phyloP scores from a whole-genome alignment of 805 yeast genomes.

The Candida cerambycidarum region DNA sequence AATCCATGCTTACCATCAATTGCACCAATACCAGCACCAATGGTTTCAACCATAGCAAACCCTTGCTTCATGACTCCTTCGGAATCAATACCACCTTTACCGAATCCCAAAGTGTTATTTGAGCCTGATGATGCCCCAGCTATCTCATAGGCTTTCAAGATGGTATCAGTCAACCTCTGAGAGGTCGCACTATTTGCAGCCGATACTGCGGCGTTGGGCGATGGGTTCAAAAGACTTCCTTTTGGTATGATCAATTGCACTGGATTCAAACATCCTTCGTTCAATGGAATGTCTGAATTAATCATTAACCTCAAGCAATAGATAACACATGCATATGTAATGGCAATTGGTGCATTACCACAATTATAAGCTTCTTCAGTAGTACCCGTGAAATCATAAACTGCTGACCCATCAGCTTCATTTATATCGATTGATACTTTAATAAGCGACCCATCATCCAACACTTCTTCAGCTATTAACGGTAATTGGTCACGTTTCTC shows the following conservation, averaged over 20 bases:
- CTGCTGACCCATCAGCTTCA: constrained; percentile 16
- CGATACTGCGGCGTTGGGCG: constrained; percentile 22
- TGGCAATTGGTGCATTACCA: constrained; percentile 26
- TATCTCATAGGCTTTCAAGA: constrained; percentile 22
- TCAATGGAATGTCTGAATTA: constrained; percentile 23
- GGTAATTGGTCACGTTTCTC: constrained; percentile 33
- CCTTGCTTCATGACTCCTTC: constrained; percentile 17
- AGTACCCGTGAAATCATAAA: constrained; percentile 24
- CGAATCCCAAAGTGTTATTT: constrained; percentile 14
- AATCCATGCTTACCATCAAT: constrained; percentile 12
- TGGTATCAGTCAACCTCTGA: constrained; percentile 23
- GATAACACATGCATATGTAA: constrained; percentile 23
- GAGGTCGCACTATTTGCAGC: constrained; percentile 25
- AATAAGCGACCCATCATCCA: constrained; percentile 24
- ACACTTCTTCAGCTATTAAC: constrained; percentile 17
- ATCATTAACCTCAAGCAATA: constrained; percentile 24
- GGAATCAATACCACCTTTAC: constrained; percentile 15
- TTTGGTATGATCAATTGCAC: constrained; percentile 18
- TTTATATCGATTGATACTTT: constrained; percentile 16
- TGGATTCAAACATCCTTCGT: constrained; percentile 25
- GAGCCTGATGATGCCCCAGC: constrained; percentile 23
- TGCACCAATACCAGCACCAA: constrained; percentile 17
- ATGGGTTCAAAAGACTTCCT: constrained; percentile 21
- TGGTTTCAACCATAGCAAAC: constrained; percentile 13
- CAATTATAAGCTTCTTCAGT: constrained; percentile 22